Conservation (phyloP, 768 basidiomycete species). For the Pleurotus djamor region DNA sequence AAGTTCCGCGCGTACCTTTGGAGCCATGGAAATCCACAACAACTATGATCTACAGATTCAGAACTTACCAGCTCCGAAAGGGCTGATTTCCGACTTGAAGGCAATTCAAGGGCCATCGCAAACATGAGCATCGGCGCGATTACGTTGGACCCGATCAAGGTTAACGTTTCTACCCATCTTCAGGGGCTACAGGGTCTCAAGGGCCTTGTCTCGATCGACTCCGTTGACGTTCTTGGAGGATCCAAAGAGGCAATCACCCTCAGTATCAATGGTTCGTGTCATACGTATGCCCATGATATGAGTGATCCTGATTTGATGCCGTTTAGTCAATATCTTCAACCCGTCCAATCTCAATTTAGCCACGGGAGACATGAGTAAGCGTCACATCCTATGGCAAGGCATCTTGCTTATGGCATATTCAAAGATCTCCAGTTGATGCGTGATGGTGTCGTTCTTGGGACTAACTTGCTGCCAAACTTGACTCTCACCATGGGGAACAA, state of each 20-base stretch:
- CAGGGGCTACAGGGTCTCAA: constrained; percentile 61
- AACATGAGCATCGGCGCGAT: constrained; percentile 63
- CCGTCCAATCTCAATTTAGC: constrained; percentile 64
- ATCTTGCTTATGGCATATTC: background rate
- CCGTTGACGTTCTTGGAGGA: constrained; percentile 68
- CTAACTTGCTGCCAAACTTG: constrained; percentile 58
- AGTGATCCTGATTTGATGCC: background rate
- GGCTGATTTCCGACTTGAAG: constrained; percentile 57
- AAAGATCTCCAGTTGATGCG: constrained; percentile 56
- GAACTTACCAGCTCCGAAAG: constrained; percentile 48
- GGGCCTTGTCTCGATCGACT: constrained; percentile 49
- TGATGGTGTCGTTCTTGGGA: constrained; percentile 53
- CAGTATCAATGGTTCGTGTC: constrained; percentile 47
- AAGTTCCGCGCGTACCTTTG: constrained; percentile 15
- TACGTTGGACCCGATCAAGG: constrained; percentile 68
- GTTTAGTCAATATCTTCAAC: constrained; percentile 58
- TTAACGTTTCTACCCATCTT: constrained; percentile 64
- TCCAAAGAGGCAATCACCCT: constrained; percentile 56
- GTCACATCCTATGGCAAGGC: background rate
- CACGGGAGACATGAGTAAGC: constrained; percentile 63
- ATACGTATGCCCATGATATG: background rate
- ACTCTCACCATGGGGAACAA: constrained; percentile 62
- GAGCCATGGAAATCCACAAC: background rate
- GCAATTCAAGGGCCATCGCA: constrained; percentile 58
- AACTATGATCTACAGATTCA: constrained; percentile 33